Evolutionary conservation across 805 yeast species (phyloP), one percentile per base, ranked within the genome.

Genomic region (Candida michaelii): DNA sequence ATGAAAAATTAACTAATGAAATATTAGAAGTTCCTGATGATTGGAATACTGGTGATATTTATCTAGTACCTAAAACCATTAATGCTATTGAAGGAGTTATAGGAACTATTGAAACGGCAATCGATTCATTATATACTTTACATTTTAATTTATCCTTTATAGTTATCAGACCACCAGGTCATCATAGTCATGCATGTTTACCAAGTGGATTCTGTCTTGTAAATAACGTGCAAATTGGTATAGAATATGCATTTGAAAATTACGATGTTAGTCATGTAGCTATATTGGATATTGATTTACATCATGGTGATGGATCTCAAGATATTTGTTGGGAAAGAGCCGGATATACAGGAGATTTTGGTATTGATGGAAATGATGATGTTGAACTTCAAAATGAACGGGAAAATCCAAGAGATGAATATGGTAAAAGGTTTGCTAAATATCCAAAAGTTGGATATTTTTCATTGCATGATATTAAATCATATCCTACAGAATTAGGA

Each of bases 301-400:
- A 87, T 56, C 96, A 87, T 56, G 96, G 95, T 13, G 96, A 87
- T 61, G 96, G 96, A 11, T 77, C 87, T 5, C 95, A 88, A 53
- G 95, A 87, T 59, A 83, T 87, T 19, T 81, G 90, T 53, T 87
- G 90, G 89, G 82, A 80, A 53, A 70, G 86, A 48, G 85, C 85
- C 1, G 87, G 88, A 0, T 75, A 79, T 51, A 42, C 53, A 3
- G 76, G 74, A 6, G 74, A 70, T 46, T 66, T 63, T 47, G 74
- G 74, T n/a, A 71, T 73, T 43, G 69, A 72, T 21, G 79, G 74
- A 33, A 77, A 70, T 23, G 77, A 71, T 31, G 59, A 56, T 17
- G 56, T 56, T 15, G 60, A 58, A 15, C 53, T 56, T 2, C 51
- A 53, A 5, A 58, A 58, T 18, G 59, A 58, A 17, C 53, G 53